phyloP scores from a whole-genome alignment of 768 basidiomycete genomes.

The Vararia minispora region DNA sequence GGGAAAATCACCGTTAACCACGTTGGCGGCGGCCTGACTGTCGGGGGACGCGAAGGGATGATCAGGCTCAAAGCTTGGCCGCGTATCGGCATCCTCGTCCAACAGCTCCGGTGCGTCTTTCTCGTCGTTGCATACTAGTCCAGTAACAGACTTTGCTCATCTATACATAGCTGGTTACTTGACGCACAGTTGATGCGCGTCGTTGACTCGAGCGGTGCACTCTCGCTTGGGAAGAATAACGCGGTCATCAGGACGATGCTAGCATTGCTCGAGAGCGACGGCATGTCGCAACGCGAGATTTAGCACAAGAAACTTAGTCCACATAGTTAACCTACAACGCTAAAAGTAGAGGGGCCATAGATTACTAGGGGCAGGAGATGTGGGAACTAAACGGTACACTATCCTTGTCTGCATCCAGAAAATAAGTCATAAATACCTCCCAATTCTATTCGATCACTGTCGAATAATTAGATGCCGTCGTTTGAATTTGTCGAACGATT shows the following conservation, averaged over 20 bases:
- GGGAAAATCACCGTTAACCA: conserved; percentile 72
- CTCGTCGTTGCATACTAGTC: not conserved
- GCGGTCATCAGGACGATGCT: conserved; percentile 39
- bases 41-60: conserved; percentile 39
- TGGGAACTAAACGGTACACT: no score
- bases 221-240: conserved; percentile 36
- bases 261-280: conserved; percentile 28
- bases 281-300: no score
- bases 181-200: conserved; percentile 55
- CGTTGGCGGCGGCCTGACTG: conserved; percentile 61
- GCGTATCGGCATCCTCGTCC: conserved; percentile 83
- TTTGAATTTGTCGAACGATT: conserved; percentile 5
- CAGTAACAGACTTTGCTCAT: not conserved
- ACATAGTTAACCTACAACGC: no score
- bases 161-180: conserved; percentile 42
- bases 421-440: no score
- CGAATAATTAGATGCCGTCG: conserved; percentile 4
- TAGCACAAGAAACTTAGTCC: no score
- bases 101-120: conserved; percentile 59
- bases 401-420: no score
- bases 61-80: conserved; percentile 75
- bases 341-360: no score
- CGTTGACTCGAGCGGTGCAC: conserved; percentile 49
- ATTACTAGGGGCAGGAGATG: no score
- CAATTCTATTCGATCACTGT: no score